phyloP scores from a whole-genome alignment of 1,139 yeast genomes.

The Yamadazyma diddensiae region DNA sequence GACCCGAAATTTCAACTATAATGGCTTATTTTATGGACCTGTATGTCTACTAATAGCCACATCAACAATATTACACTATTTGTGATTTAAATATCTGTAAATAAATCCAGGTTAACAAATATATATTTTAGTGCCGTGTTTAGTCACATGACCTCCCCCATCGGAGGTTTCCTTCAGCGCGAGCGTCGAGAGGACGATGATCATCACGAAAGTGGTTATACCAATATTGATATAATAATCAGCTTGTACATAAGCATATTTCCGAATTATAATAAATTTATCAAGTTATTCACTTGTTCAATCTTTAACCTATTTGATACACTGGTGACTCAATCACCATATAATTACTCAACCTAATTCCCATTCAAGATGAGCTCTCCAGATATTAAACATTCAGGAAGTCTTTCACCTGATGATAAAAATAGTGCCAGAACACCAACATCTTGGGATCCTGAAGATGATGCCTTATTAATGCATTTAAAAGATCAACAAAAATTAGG shows the following conservation, averaged over 20 bases:
- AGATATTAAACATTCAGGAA: conserved; percentile 7
- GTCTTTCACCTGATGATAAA: conserved; percentile 16
- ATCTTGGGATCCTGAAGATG: conserved; percentile 77
- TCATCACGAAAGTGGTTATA: conserved; percentile 9
- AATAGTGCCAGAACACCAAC: conserved; percentile 51
- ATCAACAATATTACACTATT: too few species aligned
- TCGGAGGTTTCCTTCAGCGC: conserved; percentile 4
- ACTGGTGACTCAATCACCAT: too few species aligned
- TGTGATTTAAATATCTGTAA: too few species aligned
- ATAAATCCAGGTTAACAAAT: too few species aligned
- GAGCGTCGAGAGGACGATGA: conserved; percentile 14
- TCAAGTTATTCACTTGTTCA: too few species aligned
- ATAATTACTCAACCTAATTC: too few species aligned
- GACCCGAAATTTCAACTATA: too few species aligned
- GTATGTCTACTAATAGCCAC: too few species aligned
- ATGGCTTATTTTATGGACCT: too few species aligned
- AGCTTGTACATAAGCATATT: background rate
- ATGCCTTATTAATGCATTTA: conserved; percentile 60
- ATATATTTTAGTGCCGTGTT: too few species aligned
- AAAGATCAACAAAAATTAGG: conserved; percentile 72
- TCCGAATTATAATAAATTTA: background rate
- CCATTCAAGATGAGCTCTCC: conserved; percentile 6
- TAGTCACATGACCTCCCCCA: conserved; percentile 8
- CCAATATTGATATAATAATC: background rate
- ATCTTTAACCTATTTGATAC: too few species aligned